Evolutionary conservation across 257 asterid genomes (phyloP), one percentile per base, ranked within the genome.

Genomic region (Solanum arcanum): DNA sequence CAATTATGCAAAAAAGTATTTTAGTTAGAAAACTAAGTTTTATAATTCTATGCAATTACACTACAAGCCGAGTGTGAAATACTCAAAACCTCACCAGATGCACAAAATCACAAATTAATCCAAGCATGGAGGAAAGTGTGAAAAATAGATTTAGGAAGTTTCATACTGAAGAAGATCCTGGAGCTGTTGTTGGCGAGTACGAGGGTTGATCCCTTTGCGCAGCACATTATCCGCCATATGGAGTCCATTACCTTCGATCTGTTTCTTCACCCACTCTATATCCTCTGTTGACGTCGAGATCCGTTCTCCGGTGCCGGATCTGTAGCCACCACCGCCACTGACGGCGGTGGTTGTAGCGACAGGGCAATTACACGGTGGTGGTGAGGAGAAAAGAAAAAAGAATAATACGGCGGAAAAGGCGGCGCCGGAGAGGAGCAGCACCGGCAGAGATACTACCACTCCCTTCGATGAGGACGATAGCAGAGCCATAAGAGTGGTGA

Each of bases 181-280:
- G 82, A 97, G 98, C 92, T 97, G 99, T 66, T 94, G 96, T 49
- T 94, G 89, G 29, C 98, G 98, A 31, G 98, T 97, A 52, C 99
- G 95, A 23, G 99, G 99, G 85, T 97, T 97, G 86, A 97, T 95
- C 91, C 99, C 99, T 90, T 97, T 97, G 37, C 99, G 97, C 29
- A 93, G 94, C 80, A 95, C 91, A 90, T 97, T 95, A 39, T 91
- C 95, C 35, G 90, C 94, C 99, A 97, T 97, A 86, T 94, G 99
- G 35, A 97, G 90, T 76, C 98, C 99, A 88, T 97, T 94, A 68
- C 94, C 93, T 49, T 92, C 90, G 89, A 97, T 94, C 92, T 87
- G 95, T 46, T 88, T 56, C 91, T 89, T 95, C 81, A 95, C 92
- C 99, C 98, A 97, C 23, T 92, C 92, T 46, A 97, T 86, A 89